phyloP scores from a whole-genome alignment of 371 early-diverging fungal species.

The Mucor indicus region DNA sequence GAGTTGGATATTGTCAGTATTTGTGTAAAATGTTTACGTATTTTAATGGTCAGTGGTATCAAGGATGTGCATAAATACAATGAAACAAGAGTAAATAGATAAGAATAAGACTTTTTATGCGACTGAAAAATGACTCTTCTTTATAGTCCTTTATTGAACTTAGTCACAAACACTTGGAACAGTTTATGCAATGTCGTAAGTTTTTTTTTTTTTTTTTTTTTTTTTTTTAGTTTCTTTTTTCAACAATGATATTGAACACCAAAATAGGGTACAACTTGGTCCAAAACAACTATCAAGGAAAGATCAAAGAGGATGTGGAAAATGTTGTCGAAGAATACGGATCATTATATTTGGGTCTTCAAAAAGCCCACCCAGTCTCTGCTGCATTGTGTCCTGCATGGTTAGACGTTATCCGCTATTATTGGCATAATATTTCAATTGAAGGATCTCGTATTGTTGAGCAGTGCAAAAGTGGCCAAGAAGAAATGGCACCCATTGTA shows the following conservation, averaged over 20 bases:
- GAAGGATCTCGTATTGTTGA: slow-evolving; percentile 23
- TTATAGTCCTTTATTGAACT: slow-evolving; percentile 42
- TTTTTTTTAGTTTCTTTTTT: background rate
- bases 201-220: background rate
- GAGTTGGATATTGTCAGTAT: slow-evolving; percentile 53
- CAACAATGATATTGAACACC: background rate
- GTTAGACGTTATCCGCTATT: slow-evolving; percentile 68
- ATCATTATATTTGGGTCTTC: slow-evolving; percentile 76
- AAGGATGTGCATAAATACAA: slow-evolving; percentile 61
- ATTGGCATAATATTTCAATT: slow-evolving; percentile 58
- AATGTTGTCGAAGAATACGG: slow-evolving; percentile 72
- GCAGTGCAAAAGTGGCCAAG: slow-evolving; percentile 7
- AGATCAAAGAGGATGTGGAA: slow-evolving; percentile 25
- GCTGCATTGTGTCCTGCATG: slow-evolving; percentile 68
- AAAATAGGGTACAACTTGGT: slow-evolving; percentile 6
- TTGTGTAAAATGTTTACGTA: slow-evolving; percentile 70
- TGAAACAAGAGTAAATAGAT: slow-evolving; percentile 56
- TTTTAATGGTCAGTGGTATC: slow-evolving; percentile 76
- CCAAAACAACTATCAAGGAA: slow-evolving; percentile 8
- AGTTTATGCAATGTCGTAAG: slow-evolving; percentile 57
- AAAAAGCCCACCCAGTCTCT: slow-evolving; percentile 67
- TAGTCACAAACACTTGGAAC: slow-evolving; percentile 55
- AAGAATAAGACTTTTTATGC: background rate
- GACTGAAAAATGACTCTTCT: background rate
- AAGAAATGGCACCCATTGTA: too few relatives aligned